Base-by-base conservation (phyloP, 345 rosid genomes). In the Reutealis trisperma region DNA sequence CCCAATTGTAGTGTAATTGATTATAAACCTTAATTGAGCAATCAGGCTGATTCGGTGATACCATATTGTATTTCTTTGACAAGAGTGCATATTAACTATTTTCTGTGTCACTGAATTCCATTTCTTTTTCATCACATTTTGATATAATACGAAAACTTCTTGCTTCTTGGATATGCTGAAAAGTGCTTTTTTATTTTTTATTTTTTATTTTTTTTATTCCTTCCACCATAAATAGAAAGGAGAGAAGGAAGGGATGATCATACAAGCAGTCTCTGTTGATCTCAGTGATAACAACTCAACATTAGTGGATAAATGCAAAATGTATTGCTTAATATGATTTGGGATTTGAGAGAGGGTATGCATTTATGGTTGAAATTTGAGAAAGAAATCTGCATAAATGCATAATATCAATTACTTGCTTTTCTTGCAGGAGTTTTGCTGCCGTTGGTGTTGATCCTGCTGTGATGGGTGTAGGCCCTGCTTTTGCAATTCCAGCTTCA, bases 361-460 rank as follows among this genome's bases (percentile, higher is more conserved):
- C 22, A 57, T 52, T 65, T 52, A 14, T 14, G 61, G 54, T 30
- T 22, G 55, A 61, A 22, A 32, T 54, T 54, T 60, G 67, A 65
- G 45, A 32, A 19, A 22, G 2, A 78, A 75, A 58, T 63, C 22
- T 62, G 25, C 69, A 54, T 68, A 37, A 34, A 7, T 60, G 2
- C 15, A 72, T 59, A 47, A 16, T 32, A 63, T 75, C 9, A 58
- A 2, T 71, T 24, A 8, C 51, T 37, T 47, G 62, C 70, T 72
- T 76, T 51, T 71, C 79, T 77, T 84, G 79, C 89, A 95, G 99
- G 91, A 90, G 92, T 78, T 96, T 96, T 84, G 90, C 94, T 73
- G 99, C 92, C 81, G 91, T 94, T 70, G 99, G 99, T 72, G 98
- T 93, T 54, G 98, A 96, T 73, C 99, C 98, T 13, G 86, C 94